Evolutionary conservation across 169 alveolate genomes (phyloP).

Genomic region (Plasmodium fragile): DNA sequence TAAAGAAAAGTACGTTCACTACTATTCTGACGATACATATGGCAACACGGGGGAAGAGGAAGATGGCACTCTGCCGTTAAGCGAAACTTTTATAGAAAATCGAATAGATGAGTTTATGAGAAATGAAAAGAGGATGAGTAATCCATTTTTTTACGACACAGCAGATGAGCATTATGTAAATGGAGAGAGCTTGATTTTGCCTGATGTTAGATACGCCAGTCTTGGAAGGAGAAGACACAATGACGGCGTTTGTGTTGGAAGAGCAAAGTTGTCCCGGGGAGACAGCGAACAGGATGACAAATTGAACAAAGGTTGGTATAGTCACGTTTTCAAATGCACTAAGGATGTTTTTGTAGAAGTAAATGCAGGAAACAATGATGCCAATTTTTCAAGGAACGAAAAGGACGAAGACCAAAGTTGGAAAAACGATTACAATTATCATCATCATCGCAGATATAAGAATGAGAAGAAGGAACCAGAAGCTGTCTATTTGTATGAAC

Average conservation of each 20-base stretch:
- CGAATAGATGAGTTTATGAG: conserved; percentile 13
- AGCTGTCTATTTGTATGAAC: conserved; percentile 32
- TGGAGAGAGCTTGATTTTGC: conserved; percentile 16
- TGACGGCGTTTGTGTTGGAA: not conserved
- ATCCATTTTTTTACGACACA: conserved; percentile 3
- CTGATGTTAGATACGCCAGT: not conserved
- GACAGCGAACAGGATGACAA: not conserved
- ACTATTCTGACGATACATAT: not conserved
- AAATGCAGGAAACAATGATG: conserved; percentile 3
- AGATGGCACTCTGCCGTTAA: conserved; percentile 30
- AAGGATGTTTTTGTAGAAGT: conserved; percentile 55
- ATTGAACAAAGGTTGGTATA: conserved; percentile 59
- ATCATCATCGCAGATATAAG: not conserved
- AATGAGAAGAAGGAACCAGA: conserved; percentile 22
- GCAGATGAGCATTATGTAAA: not conserved
- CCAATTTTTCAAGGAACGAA: conserved; percentile 1
- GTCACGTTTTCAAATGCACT: conserved; percentile 7
- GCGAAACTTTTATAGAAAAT: conserved; percentile 43
- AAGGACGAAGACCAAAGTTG: not conserved
- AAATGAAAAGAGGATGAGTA: conserved; percentile 12
- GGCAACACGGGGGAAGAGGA: not conserved
- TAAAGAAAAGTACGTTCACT: conserved; percentile 19
- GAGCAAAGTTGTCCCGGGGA: not conserved
- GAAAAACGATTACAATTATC: not conserved
- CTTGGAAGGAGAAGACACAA: not conserved